A percentile compares a stretch with the other conserved stretches of the same genome.
phyloP scores from a whole-genome alignment of 2,329 filamentous ascomycete genomes.

The Pestalotiopsis fici region DNA sequence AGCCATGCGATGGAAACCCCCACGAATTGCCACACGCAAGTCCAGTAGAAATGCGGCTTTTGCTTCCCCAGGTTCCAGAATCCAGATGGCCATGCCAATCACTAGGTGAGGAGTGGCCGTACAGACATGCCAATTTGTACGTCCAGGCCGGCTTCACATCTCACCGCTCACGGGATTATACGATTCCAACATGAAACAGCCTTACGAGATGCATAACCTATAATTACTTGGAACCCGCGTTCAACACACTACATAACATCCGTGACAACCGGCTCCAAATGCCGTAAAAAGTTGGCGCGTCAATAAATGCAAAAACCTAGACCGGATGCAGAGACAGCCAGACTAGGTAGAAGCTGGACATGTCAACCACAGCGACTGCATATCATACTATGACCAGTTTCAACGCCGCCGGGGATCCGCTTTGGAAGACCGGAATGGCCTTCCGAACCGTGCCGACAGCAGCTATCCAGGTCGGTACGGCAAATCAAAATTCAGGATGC shows the following conservation, averaged over 20 bases:
- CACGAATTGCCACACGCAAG: neutral
- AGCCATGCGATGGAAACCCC: neutral
- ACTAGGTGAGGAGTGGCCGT: neutral
- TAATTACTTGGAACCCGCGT: neutral
- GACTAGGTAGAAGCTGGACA: neutral
- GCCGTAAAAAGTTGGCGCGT: neutral
- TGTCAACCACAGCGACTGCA: neutral
- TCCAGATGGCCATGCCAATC: neutral
- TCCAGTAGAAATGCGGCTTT: neutral
- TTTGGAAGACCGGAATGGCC: neutral
- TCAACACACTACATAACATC: neutral
- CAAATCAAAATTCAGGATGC: neutral
- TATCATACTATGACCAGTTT: neutral
- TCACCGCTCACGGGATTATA: neutral
- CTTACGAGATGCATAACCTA: neutral
- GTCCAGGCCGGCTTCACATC: neutral
- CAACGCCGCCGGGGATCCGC: neutral
- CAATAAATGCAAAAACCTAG: neutral
- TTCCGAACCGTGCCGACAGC: conserved; percentile 4
- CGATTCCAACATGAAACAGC: neutral
- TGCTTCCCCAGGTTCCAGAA: neutral
- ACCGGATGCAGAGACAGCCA: neutral
- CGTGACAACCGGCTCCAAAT: neutral
- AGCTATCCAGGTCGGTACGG: neutral
- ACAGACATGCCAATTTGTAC: neutral